phyloP scores from a whole-genome alignment of 306 rosid species.

The Cicer arietinum region DNA sequence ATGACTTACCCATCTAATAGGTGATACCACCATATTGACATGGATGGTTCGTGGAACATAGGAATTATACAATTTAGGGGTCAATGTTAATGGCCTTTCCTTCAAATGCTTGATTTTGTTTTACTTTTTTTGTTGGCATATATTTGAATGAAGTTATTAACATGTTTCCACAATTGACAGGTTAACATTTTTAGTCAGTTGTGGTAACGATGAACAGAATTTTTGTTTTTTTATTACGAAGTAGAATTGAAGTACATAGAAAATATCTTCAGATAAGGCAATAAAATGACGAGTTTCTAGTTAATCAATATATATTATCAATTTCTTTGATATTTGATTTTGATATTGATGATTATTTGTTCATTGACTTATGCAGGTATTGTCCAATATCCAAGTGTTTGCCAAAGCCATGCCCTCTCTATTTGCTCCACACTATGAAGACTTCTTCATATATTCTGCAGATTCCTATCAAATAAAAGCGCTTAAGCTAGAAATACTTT shows the following conservation, averaged over 20 bases:
- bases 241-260: slow-evolving; percentile 15
- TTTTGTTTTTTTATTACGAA: slow-evolving; percentile 9
- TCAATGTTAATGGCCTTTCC: slow-evolving; percentile 22
- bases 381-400: slow-evolving; percentile 93
- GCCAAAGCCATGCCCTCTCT: slow-evolving; percentile 92
- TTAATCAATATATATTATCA: slow-evolving; percentile 13
- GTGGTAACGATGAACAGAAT: slow-evolving; percentile 26
- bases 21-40: slow-evolving; percentile 3
- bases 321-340: slow-evolving; percentile 33
- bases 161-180: slow-evolving; percentile 20
- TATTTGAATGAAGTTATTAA: neutral
- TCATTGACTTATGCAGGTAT: slow-evolving; percentile 66
- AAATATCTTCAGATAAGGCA: slow-evolving; percentile 26
- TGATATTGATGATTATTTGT: slow-evolving; percentile 42
- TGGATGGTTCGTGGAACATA: slow-evolving; percentile 26
- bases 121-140: neutral
- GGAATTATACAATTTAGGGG: slow-evolving; percentile 9
- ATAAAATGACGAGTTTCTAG: slow-evolving; percentile 30
- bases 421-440: slow-evolving; percentile 79
- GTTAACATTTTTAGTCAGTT: slow-evolving; percentile 21
- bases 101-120: slow-evolving; percentile 17
- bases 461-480: slow-evolving; percentile 92
- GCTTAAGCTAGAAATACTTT: slow-evolving; percentile 85
- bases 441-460: slow-evolving; percentile 76
- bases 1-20: slow-evolving; percentile 30